Conservation (phyloP, 805 yeast species). For the Metschnikowia orientalis region DNA sequence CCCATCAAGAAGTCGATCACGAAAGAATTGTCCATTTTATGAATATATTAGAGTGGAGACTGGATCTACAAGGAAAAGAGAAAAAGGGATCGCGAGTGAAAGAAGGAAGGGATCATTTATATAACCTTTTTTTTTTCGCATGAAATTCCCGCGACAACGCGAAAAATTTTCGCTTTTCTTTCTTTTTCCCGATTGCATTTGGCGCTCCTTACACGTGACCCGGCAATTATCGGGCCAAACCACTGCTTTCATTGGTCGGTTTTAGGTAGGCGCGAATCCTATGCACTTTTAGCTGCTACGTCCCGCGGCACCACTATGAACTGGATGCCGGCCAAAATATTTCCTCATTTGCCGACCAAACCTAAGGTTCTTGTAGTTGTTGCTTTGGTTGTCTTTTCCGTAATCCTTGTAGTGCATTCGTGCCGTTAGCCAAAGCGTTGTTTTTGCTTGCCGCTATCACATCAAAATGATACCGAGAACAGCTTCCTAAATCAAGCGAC, state of each 20-base stretch:
- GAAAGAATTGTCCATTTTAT: slow-evolving; percentile 27
- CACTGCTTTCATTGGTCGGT: slow-evolving; percentile 9
- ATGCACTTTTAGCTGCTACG: no score
- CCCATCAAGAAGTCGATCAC: slow-evolving; percentile 76
- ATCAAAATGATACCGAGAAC: no score
- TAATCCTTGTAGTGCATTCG: no score
- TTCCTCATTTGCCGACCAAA: no score
- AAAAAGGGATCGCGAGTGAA: slow-evolving; percentile 10
- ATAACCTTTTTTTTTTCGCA: slow-evolving; percentile 16
- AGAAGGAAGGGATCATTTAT: slow-evolving; percentile 14
- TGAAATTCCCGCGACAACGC: slow-evolving; percentile 7
- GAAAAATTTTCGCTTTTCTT: slow-evolving; percentile 13
- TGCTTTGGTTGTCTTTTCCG: no score
- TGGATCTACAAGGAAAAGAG: slow-evolving; percentile 13
- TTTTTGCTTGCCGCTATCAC: no score
- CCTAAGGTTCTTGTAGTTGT: no score
- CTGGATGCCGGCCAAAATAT: no score
- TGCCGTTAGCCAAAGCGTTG: no score
- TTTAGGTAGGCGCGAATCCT: slow-evolving; percentile 3
- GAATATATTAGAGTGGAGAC: slow-evolving; percentile 11
- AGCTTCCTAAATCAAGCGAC: no score
- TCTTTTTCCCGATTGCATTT: slow-evolving; percentile 11
- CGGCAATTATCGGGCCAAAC: slow-evolving; percentile 18
- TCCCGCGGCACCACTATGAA: no score
- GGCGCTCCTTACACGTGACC: slow-evolving; percentile 19